Percentiles rank a stretch among this genome's conserved stretches.
These are phyloP conservation scores for Plenodomus biglobosus DNA, from an alignment of 2,329 filamentous ascomycete species.

Conservation along the genomic window DNA sequence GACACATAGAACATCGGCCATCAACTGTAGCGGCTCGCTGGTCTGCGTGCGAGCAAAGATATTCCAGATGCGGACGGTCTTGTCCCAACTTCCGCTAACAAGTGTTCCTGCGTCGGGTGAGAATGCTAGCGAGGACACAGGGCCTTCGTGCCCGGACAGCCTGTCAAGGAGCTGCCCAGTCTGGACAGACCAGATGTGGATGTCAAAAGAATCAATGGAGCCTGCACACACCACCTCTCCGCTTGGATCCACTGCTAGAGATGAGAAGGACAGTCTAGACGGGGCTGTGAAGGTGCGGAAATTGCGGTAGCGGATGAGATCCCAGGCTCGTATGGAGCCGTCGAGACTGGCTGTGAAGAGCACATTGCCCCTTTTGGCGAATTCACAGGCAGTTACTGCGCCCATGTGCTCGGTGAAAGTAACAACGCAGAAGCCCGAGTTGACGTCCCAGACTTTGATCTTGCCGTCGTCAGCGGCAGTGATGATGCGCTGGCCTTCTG, in stretches of 20 bases:
- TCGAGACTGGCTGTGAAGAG: constrained; percentile 94
- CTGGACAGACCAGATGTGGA: constrained; percentile 98
- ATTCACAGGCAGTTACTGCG: constrained; percentile 91
- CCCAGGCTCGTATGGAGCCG: constrained; percentile 93
- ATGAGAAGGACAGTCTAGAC: constrained; percentile 87
- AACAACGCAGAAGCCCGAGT: constrained; percentile 95
- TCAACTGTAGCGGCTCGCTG: constrained; percentile 87
- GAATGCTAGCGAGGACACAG: constrained; percentile 85
- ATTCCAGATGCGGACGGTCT: constrained; percentile 92
- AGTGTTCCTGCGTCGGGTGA: constrained; percentile 81
- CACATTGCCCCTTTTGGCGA: constrained; percentile 92
- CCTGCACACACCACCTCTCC: constrained; percentile 95
- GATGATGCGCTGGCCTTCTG: constrained; percentile 88
- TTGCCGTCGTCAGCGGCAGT: constrained; percentile 96
- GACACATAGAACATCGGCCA: constrained; percentile 85
- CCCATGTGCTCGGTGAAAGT: constrained; percentile 97
- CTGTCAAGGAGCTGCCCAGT: constrained; percentile 93
- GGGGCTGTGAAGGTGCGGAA: constrained; percentile 97
- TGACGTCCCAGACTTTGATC: constrained; percentile 97
- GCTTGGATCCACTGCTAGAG: constrained; percentile 92
- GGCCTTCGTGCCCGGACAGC: constrained; percentile 89
- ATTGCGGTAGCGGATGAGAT: constrained; percentile 92
- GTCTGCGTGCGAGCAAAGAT: constrained; percentile 94
- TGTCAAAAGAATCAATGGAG: constrained; percentile 92
- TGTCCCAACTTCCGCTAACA: constrained; percentile 94